These are phyloP conservation scores for Hippophae tibetana DNA, from an alignment of 306 rosid species.

Conservation along the genomic window DNA sequence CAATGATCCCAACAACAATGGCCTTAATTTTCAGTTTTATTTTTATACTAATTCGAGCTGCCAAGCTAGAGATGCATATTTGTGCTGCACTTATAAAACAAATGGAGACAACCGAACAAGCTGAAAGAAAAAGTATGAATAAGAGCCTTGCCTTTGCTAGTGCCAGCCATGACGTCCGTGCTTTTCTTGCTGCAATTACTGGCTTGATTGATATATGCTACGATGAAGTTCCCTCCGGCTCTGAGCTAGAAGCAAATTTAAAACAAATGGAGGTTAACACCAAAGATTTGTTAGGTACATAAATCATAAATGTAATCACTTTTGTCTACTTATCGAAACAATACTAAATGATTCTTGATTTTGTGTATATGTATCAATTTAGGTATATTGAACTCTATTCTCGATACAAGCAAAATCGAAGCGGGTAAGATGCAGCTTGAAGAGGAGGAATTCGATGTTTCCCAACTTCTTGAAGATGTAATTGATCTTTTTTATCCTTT, in stretches of 20 bases:
- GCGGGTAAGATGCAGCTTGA: conserved; percentile 70
- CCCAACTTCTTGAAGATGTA: conserved; percentile 57
- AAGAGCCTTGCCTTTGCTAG: conserved; percentile 55
- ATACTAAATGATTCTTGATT: neutral
- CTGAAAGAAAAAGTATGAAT: conserved; percentile 65
- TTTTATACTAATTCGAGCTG: conserved; percentile 15
- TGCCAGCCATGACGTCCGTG: conserved; percentile 73
- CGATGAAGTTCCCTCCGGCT: conserved; percentile 29
- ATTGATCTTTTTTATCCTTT: conserved; percentile 56
- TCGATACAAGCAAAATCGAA: conserved; percentile 82
- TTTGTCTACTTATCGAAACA: too few species aligned
- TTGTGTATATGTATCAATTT: conserved; percentile 1
- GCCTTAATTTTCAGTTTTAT: conserved; percentile 26
- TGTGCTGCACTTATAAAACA: conserved; percentile 55
- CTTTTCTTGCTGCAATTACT: conserved; percentile 58
- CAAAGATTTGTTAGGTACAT: conserved; percentile 57
- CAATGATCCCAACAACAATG: conserved; percentile 14
- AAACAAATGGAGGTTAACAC: conserved; percentile 54
- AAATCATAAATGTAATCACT: neutral
- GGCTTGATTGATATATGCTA: conserved; percentile 57
- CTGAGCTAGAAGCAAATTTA: conserved; percentile 41
- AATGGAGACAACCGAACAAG: conserved; percentile 62
- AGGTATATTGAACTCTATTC: conserved; percentile 67
- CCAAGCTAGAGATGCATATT: conserved; percentile 49
- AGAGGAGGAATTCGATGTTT: conserved; percentile 63